Percentiles rank a stretch among this genome's conserved stretches.
Evolutionary conservation across 1,284 basidiomycete species (phyloP).

Genomic region (Heimioporus retisporus): DNA sequence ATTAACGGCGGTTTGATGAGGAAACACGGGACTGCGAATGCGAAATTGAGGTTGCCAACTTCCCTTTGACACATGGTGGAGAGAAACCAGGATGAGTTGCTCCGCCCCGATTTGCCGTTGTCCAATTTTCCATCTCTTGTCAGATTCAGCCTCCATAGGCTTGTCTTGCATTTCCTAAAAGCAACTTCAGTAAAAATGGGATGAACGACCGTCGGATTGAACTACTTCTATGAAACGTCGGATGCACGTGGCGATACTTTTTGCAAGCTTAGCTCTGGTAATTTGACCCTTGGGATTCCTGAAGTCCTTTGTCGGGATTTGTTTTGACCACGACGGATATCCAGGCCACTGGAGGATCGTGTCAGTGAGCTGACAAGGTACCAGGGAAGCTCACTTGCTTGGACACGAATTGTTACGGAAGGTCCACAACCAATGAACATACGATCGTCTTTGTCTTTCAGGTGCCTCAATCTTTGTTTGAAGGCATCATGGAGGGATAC

Average conservation of each 20-base stretch:
- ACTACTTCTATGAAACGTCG: conserved; percentile 64
- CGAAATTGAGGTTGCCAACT: conserved; percentile 83
- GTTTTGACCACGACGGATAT: conserved; percentile 78
- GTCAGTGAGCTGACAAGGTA: conserved; percentile 15
- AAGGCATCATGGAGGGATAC: conserved; percentile 66
- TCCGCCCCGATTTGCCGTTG: conserved; percentile 63
- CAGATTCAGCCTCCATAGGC: conserved; percentile 67
- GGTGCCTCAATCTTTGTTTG: conserved; percentile 51
- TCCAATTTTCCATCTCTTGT: conserved; percentile 71
- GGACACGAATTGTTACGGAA: conserved; percentile 79
- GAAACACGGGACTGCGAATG: conserved; percentile 43
- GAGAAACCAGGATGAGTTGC: conserved; percentile 75
- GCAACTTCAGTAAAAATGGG: conserved; percentile 14
- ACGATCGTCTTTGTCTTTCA: conserved; percentile 63
- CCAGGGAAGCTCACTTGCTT: conserved; percentile 52
- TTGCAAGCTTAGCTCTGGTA: conserved; percentile 72
- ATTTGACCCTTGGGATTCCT: conserved; percentile 78
- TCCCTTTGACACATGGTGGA: conserved; percentile 83
- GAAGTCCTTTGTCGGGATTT: conserved; percentile 84
- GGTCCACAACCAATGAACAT: conserved; percentile 78
- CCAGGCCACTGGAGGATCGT: conserved; percentile 70
- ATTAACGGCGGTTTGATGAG: conserved; percentile 1
- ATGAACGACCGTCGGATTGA: neutral
- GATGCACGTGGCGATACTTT: conserved; percentile 74
- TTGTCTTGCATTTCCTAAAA: conserved; percentile 59